Evolutionary conservation across 2,329 filamentous ascomycete species (phyloP).

Genomic region (Blastomyces gilchristii): DNA sequence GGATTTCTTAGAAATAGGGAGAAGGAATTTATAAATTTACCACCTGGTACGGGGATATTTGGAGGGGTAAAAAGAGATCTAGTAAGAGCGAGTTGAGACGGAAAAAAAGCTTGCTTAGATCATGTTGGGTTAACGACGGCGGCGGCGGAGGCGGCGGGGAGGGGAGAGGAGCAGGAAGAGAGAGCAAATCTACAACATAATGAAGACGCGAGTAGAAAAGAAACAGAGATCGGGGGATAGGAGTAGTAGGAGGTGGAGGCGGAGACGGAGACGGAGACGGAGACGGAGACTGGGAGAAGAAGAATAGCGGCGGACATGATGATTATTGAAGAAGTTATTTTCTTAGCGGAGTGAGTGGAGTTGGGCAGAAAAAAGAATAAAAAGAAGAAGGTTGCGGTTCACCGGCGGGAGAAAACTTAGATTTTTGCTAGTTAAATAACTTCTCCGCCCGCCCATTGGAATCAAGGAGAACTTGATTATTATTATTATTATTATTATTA

Average conservation of each 20-base stretch:
- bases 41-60: neutral
- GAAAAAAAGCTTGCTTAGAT: no score
- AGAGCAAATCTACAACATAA: neutral
- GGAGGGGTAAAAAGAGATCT: neutral
- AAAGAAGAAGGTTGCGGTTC: neutral
- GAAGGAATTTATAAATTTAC: neutral
- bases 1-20: neutral
- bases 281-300: neutral
- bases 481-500: no score
- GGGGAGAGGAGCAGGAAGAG: no score
- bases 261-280: neutral
- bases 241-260: fast-evolving
- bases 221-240: neutral
- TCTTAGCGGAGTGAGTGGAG: no score
- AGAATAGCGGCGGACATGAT: neutral
- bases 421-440: no score
- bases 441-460: no score
- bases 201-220: neutral
- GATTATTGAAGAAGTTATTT: neutral
- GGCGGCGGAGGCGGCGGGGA: neutral
- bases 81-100: neutral
- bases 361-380: neutral
- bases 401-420: neutral
- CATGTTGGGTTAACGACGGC: neutral
- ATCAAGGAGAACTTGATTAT: no score